Percentiles rank a stretch among this genome's conserved stretches.
Evolutionary conservation across 169 alveolate species (phyloP).

Genomic region (Cystoisospora suis): DNA sequence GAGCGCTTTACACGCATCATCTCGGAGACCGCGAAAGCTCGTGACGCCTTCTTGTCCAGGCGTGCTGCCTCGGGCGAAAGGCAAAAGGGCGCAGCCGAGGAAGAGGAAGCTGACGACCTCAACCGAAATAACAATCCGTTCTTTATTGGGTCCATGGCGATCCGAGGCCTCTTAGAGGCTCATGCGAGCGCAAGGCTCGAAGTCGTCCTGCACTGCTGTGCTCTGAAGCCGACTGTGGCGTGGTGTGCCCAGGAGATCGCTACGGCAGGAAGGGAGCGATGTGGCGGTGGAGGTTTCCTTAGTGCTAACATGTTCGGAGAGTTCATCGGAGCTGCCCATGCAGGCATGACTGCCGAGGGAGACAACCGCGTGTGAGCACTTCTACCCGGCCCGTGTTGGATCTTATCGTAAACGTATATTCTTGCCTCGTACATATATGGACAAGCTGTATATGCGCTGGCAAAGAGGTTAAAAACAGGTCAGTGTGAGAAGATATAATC

Average conservation of each 20-base stretch:
- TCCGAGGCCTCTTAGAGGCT: background rate
- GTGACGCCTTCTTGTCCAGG: background rate
- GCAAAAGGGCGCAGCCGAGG: background rate
- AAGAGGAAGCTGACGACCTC: slow-evolving; percentile 22
- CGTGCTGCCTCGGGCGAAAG: background rate
- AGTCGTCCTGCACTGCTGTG: slow-evolving; percentile 68
- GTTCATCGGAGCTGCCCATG: slow-evolving; percentile 57
- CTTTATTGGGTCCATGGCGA: slow-evolving; percentile 9
- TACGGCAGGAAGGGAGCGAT: slow-evolving; percentile 28
- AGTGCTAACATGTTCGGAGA: slow-evolving; percentile 16
- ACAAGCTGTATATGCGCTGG: too few relatives aligned
- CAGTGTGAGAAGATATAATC: too few relatives aligned
- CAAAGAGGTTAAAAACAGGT: too few relatives aligned
- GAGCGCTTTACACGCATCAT: background rate
- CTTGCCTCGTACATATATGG: too few relatives aligned
- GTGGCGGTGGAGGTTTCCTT: slow-evolving; percentile 24
- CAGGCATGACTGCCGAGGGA: slow-evolving; percentile 80
- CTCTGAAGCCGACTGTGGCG: slow-evolving; percentile 68
- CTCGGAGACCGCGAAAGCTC: background rate
- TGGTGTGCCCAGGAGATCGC: slow-evolving; percentile 70
- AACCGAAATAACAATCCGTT: background rate
- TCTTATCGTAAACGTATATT: too few relatives aligned
- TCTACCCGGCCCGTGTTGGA: too few relatives aligned
- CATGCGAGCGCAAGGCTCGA: background rate
- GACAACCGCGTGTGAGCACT: slow-evolving; percentile 68